Conservation (phyloP, 768 basidiomycete species). For the Xerocomus potaroensis region DNA sequence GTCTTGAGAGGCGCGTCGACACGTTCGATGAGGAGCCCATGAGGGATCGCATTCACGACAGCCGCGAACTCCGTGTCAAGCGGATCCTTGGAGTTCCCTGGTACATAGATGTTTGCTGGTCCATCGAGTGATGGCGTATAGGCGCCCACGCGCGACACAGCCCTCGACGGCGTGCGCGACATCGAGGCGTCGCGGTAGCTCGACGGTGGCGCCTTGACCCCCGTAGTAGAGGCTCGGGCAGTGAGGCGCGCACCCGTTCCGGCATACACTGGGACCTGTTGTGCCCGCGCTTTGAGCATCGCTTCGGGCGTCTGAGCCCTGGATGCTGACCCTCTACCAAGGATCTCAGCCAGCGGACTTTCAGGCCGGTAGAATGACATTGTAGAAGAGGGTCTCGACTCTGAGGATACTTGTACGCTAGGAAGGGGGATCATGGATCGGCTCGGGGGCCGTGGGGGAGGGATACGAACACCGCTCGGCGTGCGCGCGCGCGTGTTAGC, state of each 20-base stretch:
- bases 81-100: slow-evolving; percentile 67
- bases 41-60: slow-evolving; percentile 71
- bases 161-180: slow-evolving; percentile 58
- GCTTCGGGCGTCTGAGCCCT: slow-evolving; percentile 71
- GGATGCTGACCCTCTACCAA: slow-evolving; percentile 31
- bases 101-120: slow-evolving; percentile 59
- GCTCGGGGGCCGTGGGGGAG: slow-evolving; percentile 72
- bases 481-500: slow-evolving; percentile 31
- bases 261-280: slow-evolving; percentile 54
- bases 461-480: slow-evolving; percentile 39
- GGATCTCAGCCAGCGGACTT: slow-evolving; percentile 43
- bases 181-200: slow-evolving; percentile 62
- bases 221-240: slow-evolving; percentile 35
- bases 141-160: slow-evolving; percentile 61
- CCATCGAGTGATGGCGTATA: slow-evolving; percentile 56
- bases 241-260: slow-evolving; percentile 37
- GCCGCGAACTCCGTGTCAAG: slow-evolving; percentile 76
- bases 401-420: slow-evolving; percentile 61
- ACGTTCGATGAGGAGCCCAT: slow-evolving; percentile 74
- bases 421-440: slow-evolving; percentile 83
- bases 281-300: slow-evolving; percentile 52
- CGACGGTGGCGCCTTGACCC: slow-evolving; percentile 59
- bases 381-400: slow-evolving; percentile 66
- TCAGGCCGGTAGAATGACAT: slow-evolving; percentile 64
- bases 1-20: too few relatives aligned